Percentiles rank a stretch among this genome's conserved stretches.
These are phyloP conservation scores for Hanseniaspora thailandica DNA, from an alignment of 805 yeast genomes.

Conservation along the genomic window DNA sequence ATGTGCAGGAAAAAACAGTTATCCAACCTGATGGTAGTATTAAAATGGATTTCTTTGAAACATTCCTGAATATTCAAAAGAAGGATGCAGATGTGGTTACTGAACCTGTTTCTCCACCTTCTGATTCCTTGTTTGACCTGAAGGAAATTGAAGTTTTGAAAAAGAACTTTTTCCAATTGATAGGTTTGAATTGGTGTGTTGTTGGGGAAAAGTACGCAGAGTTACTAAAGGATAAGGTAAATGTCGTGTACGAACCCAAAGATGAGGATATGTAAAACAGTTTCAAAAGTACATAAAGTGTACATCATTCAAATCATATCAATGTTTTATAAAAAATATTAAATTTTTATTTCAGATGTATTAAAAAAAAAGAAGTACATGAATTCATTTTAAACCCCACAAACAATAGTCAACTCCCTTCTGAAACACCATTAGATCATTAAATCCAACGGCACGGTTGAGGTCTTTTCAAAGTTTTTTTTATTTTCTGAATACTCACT, in stretches of 20 bases:
- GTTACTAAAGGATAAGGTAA: slow-evolving; percentile 24
- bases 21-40: slow-evolving; percentile 7
- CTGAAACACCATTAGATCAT: too few species aligned
- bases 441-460: too few species aligned
- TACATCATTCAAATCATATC: too few species aligned
- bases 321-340: too few species aligned
- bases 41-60: background rate
- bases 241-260: background rate
- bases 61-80: slow-evolving; percentile 9
- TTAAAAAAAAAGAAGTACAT: too few species aligned
- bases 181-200: slow-evolving; percentile 73
- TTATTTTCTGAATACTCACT: too few species aligned
- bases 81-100: slow-evolving; percentile 20
- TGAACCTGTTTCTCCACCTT: background rate
- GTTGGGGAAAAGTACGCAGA: slow-evolving; percentile 59
- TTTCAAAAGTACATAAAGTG: background rate
- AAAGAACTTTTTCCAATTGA: slow-evolving; percentile 50
- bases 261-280: background rate
- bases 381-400: background rate
- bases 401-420: background rate
- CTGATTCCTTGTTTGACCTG: slow-evolving; percentile 20
- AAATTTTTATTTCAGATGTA: too few species aligned
- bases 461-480: too few species aligned
- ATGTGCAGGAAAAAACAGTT: slow-evolving; percentile 6
- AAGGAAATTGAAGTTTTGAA: slow-evolving; percentile 51